Base-by-base conservation (phyloP, 2,329 filamentous ascomycete genomes). In the Colletotrichum echinochloae region DNA sequence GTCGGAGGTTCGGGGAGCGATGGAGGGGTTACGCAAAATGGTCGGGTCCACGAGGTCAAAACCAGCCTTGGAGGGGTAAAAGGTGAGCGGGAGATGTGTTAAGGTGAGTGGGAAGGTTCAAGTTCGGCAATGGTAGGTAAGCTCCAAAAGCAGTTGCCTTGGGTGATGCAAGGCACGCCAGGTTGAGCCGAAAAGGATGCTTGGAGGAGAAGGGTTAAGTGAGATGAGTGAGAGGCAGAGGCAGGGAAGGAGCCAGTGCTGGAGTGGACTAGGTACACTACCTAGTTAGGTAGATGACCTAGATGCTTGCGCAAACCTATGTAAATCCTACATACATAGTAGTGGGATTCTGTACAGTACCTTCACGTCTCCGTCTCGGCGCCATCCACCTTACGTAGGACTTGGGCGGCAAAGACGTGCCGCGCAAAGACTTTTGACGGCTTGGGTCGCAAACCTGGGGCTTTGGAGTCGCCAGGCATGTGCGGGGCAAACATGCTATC, bases 341-440 rank as follows among this genome's bases (percentile, higher is more conserved):
- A 23, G 18, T 44, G 35, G 30, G 37, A 35, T 55, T 30, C 18
- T 30, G 41, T 41, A n/a, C n/a, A n/a, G n/a, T 44, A 60, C 54
- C 35, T 55, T 60, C 23, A 55, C 33, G 55, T 26, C 55, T 63
- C 35, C 33, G 55, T 26, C 55, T 63, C 35, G 61, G 44, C 61
- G 54, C 35, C 48, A 39, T 54, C 37, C 52, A 57, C 62, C 11
- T 61, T 35, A 61, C 39, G 61, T 66, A 55, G 39, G 35, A 66
- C 63, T 51, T 66, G 49, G 51, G 61, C 66, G 66, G 66, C 63
- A 66, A 66, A 57, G 63, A 26, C 16, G 49, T 70, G 66, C 66
- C 56, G 62, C 55, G 62, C 49, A 60, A 60, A 60, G 39, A 60
- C 28, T 60, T 66, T 66, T 61, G 56, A 37, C 55, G 59, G 66